These are phyloP conservation scores for Alnus glutinosa DNA, from an alignment of 306 rosid genomes.

Conservation along the genomic window DNA sequence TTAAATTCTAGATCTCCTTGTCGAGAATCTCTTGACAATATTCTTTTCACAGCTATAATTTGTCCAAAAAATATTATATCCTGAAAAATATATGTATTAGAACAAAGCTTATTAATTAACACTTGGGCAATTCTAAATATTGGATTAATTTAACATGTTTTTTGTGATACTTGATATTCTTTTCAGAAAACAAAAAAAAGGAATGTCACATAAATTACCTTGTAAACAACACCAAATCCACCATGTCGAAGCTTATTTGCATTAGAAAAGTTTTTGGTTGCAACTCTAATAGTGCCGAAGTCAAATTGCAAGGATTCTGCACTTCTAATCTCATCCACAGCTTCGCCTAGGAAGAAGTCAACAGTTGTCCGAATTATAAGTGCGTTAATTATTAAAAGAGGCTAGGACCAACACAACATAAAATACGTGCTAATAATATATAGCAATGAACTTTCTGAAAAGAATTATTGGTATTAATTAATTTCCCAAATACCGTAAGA, in stretches of 20 bases:
- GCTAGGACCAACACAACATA: background rate
- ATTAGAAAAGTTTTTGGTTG: slow-evolving; percentile 1
- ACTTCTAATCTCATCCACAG: background rate
- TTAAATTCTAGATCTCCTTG: background rate
- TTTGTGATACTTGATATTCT: background rate
- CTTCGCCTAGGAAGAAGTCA: background rate
- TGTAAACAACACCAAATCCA: background rate
- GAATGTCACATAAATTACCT: background rate
- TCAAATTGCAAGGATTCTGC: background rate
- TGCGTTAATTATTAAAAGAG: background rate
- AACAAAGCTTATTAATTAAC: background rate
- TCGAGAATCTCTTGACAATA: background rate
- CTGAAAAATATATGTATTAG: background rate
- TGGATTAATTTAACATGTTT: too few species aligned
- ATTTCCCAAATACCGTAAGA: too few species aligned
- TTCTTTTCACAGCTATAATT: background rate
- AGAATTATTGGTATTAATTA: too few species aligned
- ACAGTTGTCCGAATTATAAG: background rate
- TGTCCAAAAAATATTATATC: background rate
- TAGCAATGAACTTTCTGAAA: too few species aligned
- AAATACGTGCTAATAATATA: too few species aligned
- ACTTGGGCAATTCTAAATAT: background rate
- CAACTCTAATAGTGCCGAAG: background rate
- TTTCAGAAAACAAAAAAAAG: background rate
- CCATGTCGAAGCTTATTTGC: background rate